Evolutionary conservation across 2,329 filamentous ascomycete species (phyloP).

Genomic region (Lachnellula cervina): DNA sequence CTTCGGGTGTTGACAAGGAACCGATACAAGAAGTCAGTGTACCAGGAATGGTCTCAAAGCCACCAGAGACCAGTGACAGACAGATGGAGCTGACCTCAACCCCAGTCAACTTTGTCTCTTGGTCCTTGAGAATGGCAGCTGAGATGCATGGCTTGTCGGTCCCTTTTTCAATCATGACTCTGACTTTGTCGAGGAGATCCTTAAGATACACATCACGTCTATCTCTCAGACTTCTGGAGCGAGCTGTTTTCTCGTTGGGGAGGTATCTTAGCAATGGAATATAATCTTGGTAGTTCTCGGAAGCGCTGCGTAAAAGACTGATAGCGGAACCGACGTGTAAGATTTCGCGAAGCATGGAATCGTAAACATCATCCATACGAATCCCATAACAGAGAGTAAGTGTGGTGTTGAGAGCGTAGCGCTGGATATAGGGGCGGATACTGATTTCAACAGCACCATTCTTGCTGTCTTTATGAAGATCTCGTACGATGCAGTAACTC

Average conservation of each 20-base stretch:
- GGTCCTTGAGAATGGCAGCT: conserved; percentile 57
- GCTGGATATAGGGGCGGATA: conserved; percentile 69
- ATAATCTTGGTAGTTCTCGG: conserved; percentile 82
- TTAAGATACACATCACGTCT: conserved; percentile 64
- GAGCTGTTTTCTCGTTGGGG: conserved; percentile 54
- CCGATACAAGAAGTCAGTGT: conserved; percentile 49
- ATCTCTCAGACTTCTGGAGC: conserved; percentile 56
- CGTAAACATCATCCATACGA: conserved; percentile 66
- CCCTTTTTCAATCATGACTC: conserved; percentile 55
- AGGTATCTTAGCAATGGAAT: conserved; percentile 68
- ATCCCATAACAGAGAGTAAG: conserved; percentile 76
- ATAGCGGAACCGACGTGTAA: conserved; percentile 70
- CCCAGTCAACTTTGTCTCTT: conserved; percentile 62
- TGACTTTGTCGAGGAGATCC: conserved; percentile 52
- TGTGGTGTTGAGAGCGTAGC: conserved; percentile 72
- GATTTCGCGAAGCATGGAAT: conserved; percentile 66
- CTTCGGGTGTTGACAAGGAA: conserved; percentile 58
- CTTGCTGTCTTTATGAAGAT: conserved; percentile 61
- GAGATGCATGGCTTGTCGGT: conserved; percentile 65
- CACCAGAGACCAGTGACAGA: conserved; percentile 75
- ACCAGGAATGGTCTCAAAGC: conserved; percentile 74
- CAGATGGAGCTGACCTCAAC: conserved; percentile 77
- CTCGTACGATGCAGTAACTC: conserved; percentile 66
- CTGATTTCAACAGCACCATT: conserved; percentile 55
- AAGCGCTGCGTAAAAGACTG: conserved; percentile 71